Evolutionary conservation across 768 basidiomycete genomes (phyloP), one percentile per base, ranked within the genome.

Genomic region (Termitomyces sp.): DNA sequence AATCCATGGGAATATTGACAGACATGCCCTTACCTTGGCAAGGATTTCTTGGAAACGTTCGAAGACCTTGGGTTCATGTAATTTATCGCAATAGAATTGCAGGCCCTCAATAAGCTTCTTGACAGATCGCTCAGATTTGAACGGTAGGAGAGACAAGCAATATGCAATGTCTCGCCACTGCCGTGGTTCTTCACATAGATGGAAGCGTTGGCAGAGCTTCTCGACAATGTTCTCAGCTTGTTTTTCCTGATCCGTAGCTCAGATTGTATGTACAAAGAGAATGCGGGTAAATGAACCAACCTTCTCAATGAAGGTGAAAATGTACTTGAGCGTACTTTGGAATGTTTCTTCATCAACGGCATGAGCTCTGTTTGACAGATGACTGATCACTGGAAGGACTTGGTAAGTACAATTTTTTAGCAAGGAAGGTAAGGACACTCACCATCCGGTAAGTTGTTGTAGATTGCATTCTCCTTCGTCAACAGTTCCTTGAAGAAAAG

Each of bases 141-240:
- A 99, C 0, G 95, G 96, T 16, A 98, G 81, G 2, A 98, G 76
- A 0, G 96, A 95, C 3, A 99, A 78, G 71, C 96, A 99, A 75
- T 89, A 98, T 1, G 96, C 93, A 61, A 99, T 94, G 69, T 99
- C 96, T 24, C 94, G 86, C 97, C 97, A 99, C 71, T 98, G 97
- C 6, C 96, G 84, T 16, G 92, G 84, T 35, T 96, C 94, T 45
- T 91, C 90, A 0, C 91, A 87, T 4, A 93, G 79, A 24, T 91
- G 84, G 87, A 98, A 98, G 8, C 96, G 87, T 69, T 97, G 94
- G 69, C 97, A 99, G 2, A 99, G 86, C 71, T 98, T 99, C 69
- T 99, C 96, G 57, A 98, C 92, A 63, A 99, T 93, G 68, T 84
- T 90, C 75, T 98, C 96, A 0, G 96, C 96, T 85, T 97, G 96